Evolutionary conservation across 805 yeast genomes (phyloP).

Genomic region (Metschnikowia proteae): DNA sequence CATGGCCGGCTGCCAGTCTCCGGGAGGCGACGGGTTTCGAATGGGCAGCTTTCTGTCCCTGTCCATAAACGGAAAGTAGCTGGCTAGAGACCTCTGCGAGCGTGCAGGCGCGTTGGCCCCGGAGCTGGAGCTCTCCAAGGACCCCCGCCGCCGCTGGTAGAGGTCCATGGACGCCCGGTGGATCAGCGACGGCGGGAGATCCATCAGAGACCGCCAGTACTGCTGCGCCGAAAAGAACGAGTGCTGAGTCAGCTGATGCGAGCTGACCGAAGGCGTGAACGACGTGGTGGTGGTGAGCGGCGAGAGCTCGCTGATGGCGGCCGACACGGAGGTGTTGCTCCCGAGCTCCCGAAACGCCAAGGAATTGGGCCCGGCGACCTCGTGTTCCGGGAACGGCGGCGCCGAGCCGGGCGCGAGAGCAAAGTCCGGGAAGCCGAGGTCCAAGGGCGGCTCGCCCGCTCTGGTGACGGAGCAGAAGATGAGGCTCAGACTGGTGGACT

Average conservation of each 20-base stretch:
- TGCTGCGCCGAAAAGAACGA: constrained; percentile 44
- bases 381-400: background rate
- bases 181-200: constrained; percentile 29
- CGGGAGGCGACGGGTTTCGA: background rate
- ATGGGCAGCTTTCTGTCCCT: constrained; percentile 10
- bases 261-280: constrained; percentile 37
- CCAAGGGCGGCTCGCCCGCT: background rate
- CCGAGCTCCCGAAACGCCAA: background rate
- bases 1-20: constrained; percentile 1
- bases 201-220: constrained; percentile 37
- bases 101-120: constrained; percentile 12
- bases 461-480: background rate
- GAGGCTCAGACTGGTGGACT: background rate
- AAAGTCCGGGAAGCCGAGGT: background rate
- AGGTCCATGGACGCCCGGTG: constrained; percentile 33
- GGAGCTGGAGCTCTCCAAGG: constrained; percentile 30
- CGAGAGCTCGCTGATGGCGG: constrained; percentile 27
- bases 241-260: constrained; percentile 41
- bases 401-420: background rate
- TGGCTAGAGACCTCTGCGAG: constrained; percentile 27
- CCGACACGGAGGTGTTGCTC: constrained; percentile 15
- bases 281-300: constrained; percentile 45
- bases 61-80: constrained; percentile 38
- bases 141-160: constrained; percentile 26
- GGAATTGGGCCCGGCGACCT: background rate